Conservation (phyloP, 768 basidiomycete genomes). For the Udeniomyces megalosporus region DNA sequence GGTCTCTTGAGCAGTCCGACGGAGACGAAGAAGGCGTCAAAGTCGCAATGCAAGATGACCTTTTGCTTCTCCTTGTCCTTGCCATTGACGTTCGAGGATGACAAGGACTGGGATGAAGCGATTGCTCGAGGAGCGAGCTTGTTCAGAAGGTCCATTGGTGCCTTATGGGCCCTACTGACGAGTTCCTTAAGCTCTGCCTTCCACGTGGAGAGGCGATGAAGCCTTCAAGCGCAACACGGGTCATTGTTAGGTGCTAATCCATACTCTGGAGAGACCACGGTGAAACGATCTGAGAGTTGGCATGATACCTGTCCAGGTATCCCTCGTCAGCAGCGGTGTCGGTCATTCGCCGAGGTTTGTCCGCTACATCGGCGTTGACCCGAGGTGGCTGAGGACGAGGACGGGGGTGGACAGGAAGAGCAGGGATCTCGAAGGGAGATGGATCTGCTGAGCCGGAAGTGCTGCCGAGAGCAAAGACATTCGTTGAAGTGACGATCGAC, state of each 20-base stretch:
- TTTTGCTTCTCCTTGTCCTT: slow-evolving; percentile 40
- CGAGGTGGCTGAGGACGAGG: neutral
- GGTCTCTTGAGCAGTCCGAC: slow-evolving; percentile 70
- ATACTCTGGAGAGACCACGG: neutral
- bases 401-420: slow-evolving; percentile 17
- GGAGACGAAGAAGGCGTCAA: slow-evolving; percentile 93
- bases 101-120: neutral
- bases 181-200: slow-evolving; percentile 73
- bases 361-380: slow-evolving; percentile 36
- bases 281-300: slow-evolving; percentile 35
- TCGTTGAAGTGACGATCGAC: neutral
- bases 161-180: slow-evolving; percentile 62
- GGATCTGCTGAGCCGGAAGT: too few relatives aligned
- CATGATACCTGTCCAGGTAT: slow-evolving; percentile 67
- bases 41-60: slow-evolving; percentile 79
- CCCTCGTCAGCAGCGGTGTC: slow-evolving; percentile 68
- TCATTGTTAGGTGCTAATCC: neutral
- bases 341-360: slow-evolving; percentile 68
- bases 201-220: slow-evolving; percentile 86
- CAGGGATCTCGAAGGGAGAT: neutral
- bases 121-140: slow-evolving; percentile 18
- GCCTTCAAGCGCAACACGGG: slow-evolving; percentile 38
- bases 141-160: slow-evolving; percentile 22
- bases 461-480: neutral
- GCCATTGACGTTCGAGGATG: slow-evolving; percentile 22